Evolutionary conservation across 106 monocot genomes (phyloP).

Genomic region (Dendrobium officinale): DNA sequence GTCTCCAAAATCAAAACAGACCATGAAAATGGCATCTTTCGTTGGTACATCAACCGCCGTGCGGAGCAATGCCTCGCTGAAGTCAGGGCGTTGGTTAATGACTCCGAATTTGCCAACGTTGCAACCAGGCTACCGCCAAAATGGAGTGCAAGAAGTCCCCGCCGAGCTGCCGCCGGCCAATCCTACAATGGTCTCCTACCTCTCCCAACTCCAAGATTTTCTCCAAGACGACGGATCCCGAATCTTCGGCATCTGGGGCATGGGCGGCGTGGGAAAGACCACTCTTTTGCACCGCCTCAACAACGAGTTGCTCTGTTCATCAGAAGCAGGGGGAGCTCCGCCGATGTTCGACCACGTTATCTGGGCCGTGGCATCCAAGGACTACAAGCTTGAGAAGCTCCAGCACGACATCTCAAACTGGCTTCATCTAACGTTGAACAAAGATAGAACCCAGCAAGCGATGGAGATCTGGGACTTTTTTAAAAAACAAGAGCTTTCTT

Average conservation of each 20-base stretch:
- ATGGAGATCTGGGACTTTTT: slow-evolving; percentile 7
- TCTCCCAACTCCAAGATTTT: neutral
- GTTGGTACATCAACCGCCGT: neutral
- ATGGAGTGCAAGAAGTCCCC: neutral
- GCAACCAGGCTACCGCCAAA: neutral
- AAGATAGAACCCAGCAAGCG: neutral
- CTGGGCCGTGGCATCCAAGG: neutral
- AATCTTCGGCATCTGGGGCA: slow-evolving; percentile 22
- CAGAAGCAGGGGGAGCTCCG: neutral
- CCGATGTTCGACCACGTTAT: slow-evolving; percentile 8
- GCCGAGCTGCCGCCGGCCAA: neutral
- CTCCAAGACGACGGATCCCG: neutral
- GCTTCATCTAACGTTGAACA: neutral
- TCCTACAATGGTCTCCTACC: neutral
- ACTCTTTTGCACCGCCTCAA: slow-evolving; percentile 10
- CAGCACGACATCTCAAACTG: slow-evolving; percentile 1
- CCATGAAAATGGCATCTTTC: neutral
- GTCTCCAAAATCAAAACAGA: neutral
- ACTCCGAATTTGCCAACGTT: neutral
- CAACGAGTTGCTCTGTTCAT: neutral
- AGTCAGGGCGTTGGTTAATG: neutral
- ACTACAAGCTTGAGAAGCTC: neutral
- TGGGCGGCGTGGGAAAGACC: slow-evolving; percentile 24
- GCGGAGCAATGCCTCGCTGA: neutral
- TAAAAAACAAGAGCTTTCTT: slow-evolving; percentile 17